Base-by-base conservation (phyloP, 371 early-diverging fungal species). In the Furculomyces boomerangus region DNA sequence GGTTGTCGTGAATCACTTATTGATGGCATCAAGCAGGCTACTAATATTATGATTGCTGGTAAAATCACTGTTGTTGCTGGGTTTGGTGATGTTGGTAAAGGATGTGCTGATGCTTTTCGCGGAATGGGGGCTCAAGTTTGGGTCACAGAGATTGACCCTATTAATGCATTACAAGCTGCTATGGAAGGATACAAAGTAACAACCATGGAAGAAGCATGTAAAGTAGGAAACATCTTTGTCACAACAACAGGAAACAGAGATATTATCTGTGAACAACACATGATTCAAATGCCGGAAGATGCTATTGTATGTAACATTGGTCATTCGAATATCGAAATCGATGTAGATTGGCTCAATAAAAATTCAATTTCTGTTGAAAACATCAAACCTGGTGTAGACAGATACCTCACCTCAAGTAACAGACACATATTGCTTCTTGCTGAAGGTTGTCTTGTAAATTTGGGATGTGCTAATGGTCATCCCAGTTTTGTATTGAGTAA, bases 1-100 rank as follows among this genome's bases (percentile, higher is more conserved):
- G 96, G 95, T 61, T 98, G 96, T 83, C 90, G 96, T 75, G 98
- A 98, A 80, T 94, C 94, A 53, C 81, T 98, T 63, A 87, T 95
- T 57, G 98, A 98, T 75, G 98, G 98, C 71, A 96, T 96, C 84
- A 98, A 98, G 88, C 85, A 96, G 70, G 96, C 95, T 68, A 98
- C 98, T 63, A 96, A 95, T 73, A 93, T 93, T 65, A 96, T 96
- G 96, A 98, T 98, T 71, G 98, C 98, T 66, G 98, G 98, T 63
- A 95, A 98, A 83, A 88, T 94, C 35, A 82, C 92, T 54, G 87
- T 94, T 60, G 93, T 96, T 57, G 95, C 93, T 70, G 96, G 98
- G 73, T 96, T 89, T 80, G 96, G 98, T 77, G 98, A 96, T 78
- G 98, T 98, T 70, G 98, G 98, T 68, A 98, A 98, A 84, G 98